Evolutionary conservation across 1,139 yeast species (phyloP), one percentile per base, ranked within the genome.

Genomic region (Candida gigantensis): DNA sequence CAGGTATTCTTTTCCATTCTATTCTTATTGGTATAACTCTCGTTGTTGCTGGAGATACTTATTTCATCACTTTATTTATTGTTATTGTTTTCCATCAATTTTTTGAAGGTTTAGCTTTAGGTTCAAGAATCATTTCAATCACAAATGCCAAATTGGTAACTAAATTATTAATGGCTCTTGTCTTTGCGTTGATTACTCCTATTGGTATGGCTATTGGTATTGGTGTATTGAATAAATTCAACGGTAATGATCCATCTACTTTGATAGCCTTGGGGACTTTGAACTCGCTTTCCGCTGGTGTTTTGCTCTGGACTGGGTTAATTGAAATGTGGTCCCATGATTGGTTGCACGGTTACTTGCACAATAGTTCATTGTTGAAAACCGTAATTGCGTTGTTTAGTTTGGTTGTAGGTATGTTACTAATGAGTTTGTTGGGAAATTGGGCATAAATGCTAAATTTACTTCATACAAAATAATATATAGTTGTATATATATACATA

Each of bases 1-100:
- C 64, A 36, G 73, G 73, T n/a, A 64, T 67, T 16, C 55, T 67
- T 15, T 65, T 65, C 55, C 73, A 66, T 45, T 64, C 71, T n/a
- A 66, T 65, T 4, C 62, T 66, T 42, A 65, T 65, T 20, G 72
- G 73, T 19, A 50, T 66, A 12, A 57, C 71, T 1, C 49, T 66
- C 27, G 68, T 69, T 9, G 61, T 65, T 14, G 58, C 73, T 5
- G 70, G 68, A 2, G 65, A 63, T 24, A 60, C 62, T 28, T 43
- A 32, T 24, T 67, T 67, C 46, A 55, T 47, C 19, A 55, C 70
- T 1, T 51, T 68, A 18, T 65, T 61, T 41, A 56, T 65, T 28
- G 72, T 68, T 9, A 58, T 68, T 28, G 60, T 62, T 2, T 68
- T 67, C 52, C 74, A 67, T 41, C 74, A 68, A 46, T 52, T 65